Percentiles rank a stretch among this genome's conserved stretches.
These are phyloP conservation scores for Amphichorda felina DNA, from an alignment of 2,329 filamentous ascomycete species.

Conservation along the genomic window DNA sequence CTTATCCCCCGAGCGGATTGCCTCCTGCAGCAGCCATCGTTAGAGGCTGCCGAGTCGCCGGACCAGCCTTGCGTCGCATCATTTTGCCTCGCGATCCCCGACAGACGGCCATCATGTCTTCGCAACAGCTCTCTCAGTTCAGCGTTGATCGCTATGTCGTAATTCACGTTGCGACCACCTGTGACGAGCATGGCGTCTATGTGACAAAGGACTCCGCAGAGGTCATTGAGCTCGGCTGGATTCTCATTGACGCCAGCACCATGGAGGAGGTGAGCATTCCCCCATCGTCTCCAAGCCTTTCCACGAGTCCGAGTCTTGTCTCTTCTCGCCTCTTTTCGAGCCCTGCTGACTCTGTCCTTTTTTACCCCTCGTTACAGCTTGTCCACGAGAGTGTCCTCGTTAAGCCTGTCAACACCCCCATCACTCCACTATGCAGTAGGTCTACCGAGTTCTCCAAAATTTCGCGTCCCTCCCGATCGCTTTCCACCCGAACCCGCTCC, in stretches of 20 bases:
- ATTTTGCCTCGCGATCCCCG: constrained; percentile 3
- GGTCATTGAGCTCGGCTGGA: constrained; percentile 98
- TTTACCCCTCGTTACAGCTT: constrained; percentile 42
- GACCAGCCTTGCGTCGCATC: not conserved
- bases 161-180: constrained; percentile 97
- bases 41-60: not conserved
- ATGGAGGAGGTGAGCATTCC: constrained; percentile 70
- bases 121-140: constrained; percentile 38
- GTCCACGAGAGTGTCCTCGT: constrained; percentile 93
- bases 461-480: not conserved
- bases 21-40: constrained; percentile 2
- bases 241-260: constrained; percentile 80
- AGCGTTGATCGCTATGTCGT: constrained; percentile 94
- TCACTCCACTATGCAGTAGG: constrained; percentile 98
- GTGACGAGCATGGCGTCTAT: constrained; percentile 98
- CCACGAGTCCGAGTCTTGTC: no score
- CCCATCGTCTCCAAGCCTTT: no score
- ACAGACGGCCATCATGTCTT: constrained; percentile 16
- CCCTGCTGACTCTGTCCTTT: not conserved
- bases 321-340: not conserved
- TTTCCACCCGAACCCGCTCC: constrained; percentile 2
- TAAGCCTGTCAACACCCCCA: constrained; percentile 96
- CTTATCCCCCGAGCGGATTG: not conserved
- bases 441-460: constrained; percentile 18
- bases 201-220: constrained; percentile 98